Evolutionary conservation across 768 basidiomycete genomes (phyloP).

Genomic region (Hypholoma sublateritium): DNA sequence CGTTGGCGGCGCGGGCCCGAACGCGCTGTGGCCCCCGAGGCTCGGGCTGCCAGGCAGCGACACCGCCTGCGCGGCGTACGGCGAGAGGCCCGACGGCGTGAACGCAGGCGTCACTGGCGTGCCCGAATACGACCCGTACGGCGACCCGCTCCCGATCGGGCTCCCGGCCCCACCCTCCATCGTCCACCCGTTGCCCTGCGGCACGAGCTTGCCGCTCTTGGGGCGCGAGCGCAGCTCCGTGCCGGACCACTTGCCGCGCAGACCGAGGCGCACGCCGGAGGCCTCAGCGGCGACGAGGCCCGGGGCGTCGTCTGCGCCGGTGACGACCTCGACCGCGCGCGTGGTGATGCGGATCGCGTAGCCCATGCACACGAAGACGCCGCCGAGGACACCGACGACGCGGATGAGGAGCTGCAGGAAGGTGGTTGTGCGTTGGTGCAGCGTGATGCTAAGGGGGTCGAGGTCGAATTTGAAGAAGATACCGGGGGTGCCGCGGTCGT

Average conservation of each 20-base stretch:
- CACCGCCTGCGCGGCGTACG: slow-evolving; percentile 26
- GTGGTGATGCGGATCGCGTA: slow-evolving; percentile 69
- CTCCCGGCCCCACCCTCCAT: slow-evolving; percentile 41
- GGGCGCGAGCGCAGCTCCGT: slow-evolving; percentile 60
- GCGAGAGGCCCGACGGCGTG: slow-evolving; percentile 27
- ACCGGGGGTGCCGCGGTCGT: slow-evolving; percentile 81
- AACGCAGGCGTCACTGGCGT: slow-evolving; percentile 31
- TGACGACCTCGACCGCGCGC: slow-evolving; percentile 67
- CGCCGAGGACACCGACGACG: slow-evolving; percentile 91
- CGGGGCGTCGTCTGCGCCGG: slow-evolving; percentile 45
- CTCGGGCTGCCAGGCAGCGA: slow-evolving; percentile 24
- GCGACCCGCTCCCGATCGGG: slow-evolving; percentile 25
- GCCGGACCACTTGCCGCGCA: slow-evolving; percentile 71
- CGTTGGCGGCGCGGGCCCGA: slow-evolving; percentile 4
- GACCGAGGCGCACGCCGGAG: slow-evolving; percentile 49
- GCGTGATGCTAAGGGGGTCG: slow-evolving; percentile 83
- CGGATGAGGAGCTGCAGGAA: slow-evolving; percentile 82
- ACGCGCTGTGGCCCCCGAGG: slow-evolving; percentile 1
- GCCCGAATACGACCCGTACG: slow-evolving; percentile 32
- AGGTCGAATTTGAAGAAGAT: slow-evolving; percentile 99
- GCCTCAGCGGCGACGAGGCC: slow-evolving; percentile 68
- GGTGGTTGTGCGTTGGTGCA: slow-evolving; percentile 86
- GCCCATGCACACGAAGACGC: slow-evolving; percentile 83
- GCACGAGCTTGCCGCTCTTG: slow-evolving; percentile 42
- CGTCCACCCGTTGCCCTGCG: slow-evolving; percentile 61